Evolutionary conservation across 2,329 filamentous ascomycete genomes (phyloP).

Genomic region (Trichoderma sp.): DNA sequence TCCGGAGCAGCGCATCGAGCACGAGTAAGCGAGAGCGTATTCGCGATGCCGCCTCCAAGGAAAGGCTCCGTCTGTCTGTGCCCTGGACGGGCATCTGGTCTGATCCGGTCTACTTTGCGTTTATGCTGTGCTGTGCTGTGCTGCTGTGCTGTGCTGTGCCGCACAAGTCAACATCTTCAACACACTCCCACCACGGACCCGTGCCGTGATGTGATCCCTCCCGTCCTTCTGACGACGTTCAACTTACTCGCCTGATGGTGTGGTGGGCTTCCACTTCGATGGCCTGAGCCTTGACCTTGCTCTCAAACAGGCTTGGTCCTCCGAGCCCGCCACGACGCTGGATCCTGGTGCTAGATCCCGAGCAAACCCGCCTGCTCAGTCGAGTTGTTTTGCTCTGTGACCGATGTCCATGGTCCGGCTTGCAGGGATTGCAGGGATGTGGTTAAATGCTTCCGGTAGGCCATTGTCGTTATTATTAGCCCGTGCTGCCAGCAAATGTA

Average conservation of each 20-base stretch:
- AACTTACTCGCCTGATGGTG: conserved; percentile 16
- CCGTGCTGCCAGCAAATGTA: neutral
- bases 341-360: conserved; percentile 18
- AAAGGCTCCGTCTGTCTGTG: neutral
- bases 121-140: too few species aligned
- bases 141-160: too few species aligned
- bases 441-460: conserved; percentile 15
- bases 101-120: neutral
- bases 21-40: neutral
- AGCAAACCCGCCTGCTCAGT: conserved; percentile 18
- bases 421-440: conserved; percentile 12
- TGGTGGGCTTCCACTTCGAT: conserved; percentile 11
- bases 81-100: neutral
- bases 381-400: neutral
- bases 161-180: neutral
- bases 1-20: neutral
- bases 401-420: neutral
- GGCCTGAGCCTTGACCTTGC: conserved; percentile 18
- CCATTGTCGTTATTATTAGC: conserved; percentile 13
- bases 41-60: conserved; percentile 3
- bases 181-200: neutral
- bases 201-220: neutral
- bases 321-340: conserved; percentile 12
- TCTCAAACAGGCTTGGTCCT: conserved; percentile 18
- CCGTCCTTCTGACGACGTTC: conserved; percentile 10